Base-by-base conservation (phyloP, 2,329 filamentous ascomycete genomes). In the Beauveria caledonica region DNA sequence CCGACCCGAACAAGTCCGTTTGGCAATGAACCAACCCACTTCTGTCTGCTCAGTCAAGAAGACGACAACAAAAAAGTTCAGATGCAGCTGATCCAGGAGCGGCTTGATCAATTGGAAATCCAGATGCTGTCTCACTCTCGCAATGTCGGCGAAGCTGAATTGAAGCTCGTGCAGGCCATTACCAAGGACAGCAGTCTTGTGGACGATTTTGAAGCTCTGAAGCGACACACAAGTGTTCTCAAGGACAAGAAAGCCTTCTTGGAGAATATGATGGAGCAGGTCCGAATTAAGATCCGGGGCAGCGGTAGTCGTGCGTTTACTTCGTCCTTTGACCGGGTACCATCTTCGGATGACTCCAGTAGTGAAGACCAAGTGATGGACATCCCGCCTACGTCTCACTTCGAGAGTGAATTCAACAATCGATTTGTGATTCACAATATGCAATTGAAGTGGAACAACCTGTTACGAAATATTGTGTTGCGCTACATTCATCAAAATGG, bases 381-480 rank as follows among this genome's bases (percentile, higher is more conserved):
- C 64, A 82, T 87, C 1, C 85, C 86, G 3, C 84, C 87, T 1
- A 83, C 87, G 3, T 84, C 89, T 17, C 92, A 97, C 65, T 93
- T 93, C 66, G 87, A 90, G 53, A 96, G 89, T 72, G 92, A 97
- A 70, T 99, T 97, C 78, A 94, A 95, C 71, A 99, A 99, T 70
- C 89, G 94, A 2, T 99, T 99, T 77, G 93, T 97, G 67, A 89
- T 99, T 57, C 94, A 99, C 78, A 99, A 99, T 68, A 84, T 95
- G 71, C 94, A 99, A 69, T 78, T 99, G 61, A 99, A 99, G 73
- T 99, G 94, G 94, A 97, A 96, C 76, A 99, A 99, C 68, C 85
- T 92, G 11, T 76, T 99, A 42, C 86, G 94, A 62, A 97, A 99
- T 70, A 97, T 97, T 68, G 94, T 99, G 54, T 82, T 99, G 45